A percentile compares a stretch with the other conserved stretches of the same genome.
Conservation (phyloP, 148 eudicot species). For the Simmondsia chinensis region DNA sequence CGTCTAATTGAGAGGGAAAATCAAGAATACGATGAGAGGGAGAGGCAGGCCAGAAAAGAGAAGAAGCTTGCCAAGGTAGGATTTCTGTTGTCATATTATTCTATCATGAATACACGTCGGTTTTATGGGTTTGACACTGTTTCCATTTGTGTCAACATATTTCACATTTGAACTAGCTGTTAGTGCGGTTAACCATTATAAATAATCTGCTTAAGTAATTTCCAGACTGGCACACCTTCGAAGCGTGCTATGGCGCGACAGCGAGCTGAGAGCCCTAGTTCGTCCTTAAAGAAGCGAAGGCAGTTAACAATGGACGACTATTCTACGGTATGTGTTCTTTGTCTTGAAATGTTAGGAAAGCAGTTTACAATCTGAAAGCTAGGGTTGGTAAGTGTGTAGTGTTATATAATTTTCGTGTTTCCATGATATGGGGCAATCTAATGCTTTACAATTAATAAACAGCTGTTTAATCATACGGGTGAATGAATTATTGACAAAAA, state of each 20-base stretch:
- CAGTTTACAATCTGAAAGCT: too few relatives aligned
- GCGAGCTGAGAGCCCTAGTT: constrained; percentile 64
- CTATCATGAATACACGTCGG: background rate
- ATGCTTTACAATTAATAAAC: too few relatives aligned
- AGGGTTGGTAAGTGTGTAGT: too few relatives aligned
- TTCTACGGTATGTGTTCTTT: constrained; percentile 32
- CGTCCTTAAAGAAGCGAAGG: constrained; percentile 50
- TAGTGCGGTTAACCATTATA: background rate
- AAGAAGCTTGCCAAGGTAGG: constrained; percentile 90
- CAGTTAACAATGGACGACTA: constrained; percentile 64
- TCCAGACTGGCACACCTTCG: constrained; percentile 60
- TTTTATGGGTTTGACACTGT: too few relatives aligned
- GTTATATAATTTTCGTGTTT: too few relatives aligned
- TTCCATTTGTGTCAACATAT: too few relatives aligned
- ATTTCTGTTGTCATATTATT: background rate
- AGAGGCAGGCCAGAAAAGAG: constrained; percentile 97
- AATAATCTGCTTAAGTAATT: background rate
- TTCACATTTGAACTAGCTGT: too few relatives aligned
- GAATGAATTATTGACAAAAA: too few relatives aligned
- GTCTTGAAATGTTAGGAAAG: too few relatives aligned
- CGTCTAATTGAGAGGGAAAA: constrained; percentile 90
- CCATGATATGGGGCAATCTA: too few relatives aligned
- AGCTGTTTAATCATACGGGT: too few relatives aligned
- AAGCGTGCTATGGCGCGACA: constrained; percentile 58
- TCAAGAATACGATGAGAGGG: constrained; percentile 89